phyloP scores from a whole-genome alignment of 495 filamentous ascomycete species.

The Halenospora varia region DNA sequence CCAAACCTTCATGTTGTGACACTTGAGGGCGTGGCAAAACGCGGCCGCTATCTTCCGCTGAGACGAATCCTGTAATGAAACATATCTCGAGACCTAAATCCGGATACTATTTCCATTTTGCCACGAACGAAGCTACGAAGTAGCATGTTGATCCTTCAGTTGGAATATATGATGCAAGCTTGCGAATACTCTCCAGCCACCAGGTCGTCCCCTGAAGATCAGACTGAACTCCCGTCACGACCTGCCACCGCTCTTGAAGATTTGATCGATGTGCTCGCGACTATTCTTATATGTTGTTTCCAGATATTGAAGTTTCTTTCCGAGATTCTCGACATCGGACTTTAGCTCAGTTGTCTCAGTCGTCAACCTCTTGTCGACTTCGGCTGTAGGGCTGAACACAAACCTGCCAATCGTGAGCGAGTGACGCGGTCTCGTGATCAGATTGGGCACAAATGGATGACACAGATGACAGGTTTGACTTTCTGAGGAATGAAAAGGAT shows the following conservation, averaged over 20 bases:
- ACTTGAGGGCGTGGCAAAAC: too few species aligned
- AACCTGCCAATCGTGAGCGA: constrained; percentile 58
- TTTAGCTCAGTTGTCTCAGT: constrained; percentile 72
- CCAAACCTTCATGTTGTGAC: too few species aligned
- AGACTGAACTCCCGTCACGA: constrained; percentile 1
- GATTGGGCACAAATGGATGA: constrained; percentile 14
- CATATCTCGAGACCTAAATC: neutral
- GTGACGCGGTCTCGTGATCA: constrained; percentile 20
- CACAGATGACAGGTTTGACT: neutral
- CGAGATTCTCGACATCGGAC: constrained; percentile 69
- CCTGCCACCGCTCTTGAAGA: constrained; percentile 50
- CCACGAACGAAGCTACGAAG: too few species aligned
- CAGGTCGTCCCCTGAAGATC: neutral
- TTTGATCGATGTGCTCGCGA: constrained; percentile 80
- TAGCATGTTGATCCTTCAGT: too few species aligned
- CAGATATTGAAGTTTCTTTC: constrained; percentile 89
- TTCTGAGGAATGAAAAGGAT: neutral
- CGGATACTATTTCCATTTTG: neutral
- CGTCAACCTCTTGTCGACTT: constrained; percentile 71
- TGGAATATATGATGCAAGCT: too few species aligned
- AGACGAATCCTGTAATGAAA: neutral
- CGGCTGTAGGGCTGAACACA: constrained; percentile 65
- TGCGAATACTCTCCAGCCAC: neutral
- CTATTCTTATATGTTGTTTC: constrained; percentile 95
- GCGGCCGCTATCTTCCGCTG: too few species aligned